Base-by-base conservation (phyloP, 176 grass and related monocot species). In the Aegilops longissima region DNA sequence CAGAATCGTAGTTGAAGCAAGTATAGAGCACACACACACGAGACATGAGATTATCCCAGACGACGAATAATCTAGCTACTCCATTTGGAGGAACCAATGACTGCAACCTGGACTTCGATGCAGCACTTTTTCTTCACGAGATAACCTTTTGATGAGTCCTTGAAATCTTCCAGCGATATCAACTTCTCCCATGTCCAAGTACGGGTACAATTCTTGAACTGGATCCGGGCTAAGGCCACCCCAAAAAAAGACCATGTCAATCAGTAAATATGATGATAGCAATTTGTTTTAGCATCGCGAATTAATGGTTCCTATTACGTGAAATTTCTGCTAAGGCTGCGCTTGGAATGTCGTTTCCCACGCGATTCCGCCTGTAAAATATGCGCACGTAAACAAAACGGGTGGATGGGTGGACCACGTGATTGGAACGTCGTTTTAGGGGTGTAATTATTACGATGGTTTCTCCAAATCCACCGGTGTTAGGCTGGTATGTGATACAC, bases 101-200 rank as follows among this genome's bases (percentile, higher is more conserved):
- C 73, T 33, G 87, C 59, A 17, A 85, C 31, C 42, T 80, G 16
- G 5, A 20, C 68, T 75, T 66, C 58, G 20, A 89, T 18, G 82
- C 82, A 80, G 33, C 87, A 89, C 42, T 65, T 89, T 2, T 5
- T 25, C 18, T 89, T 89, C 44, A 89, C 59, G 16, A 89, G 82
- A 42, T 66, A 89, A 42, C 76, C 87, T 4, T 89, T 85, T 21
- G 82, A 39, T 1, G 87, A 30, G 42, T 85, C 24, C 68, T 73
- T 80, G 30, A 89, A 89, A 80, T 89, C 68, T 61, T 85, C 82
- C 76, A 74, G 23, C 2, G 82, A 44, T n/a, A 89, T 66, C 33
- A 85, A 85, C 29, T 89, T 89, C 3, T 1, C 9, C 54, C 54
- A 89, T 30, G 81, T 66, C 82, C 76, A 84, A 8, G 0, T 9